phyloP scores from a whole-genome alignment of 176 grass and related monocot species.

The Zoysia japonica region DNA sequence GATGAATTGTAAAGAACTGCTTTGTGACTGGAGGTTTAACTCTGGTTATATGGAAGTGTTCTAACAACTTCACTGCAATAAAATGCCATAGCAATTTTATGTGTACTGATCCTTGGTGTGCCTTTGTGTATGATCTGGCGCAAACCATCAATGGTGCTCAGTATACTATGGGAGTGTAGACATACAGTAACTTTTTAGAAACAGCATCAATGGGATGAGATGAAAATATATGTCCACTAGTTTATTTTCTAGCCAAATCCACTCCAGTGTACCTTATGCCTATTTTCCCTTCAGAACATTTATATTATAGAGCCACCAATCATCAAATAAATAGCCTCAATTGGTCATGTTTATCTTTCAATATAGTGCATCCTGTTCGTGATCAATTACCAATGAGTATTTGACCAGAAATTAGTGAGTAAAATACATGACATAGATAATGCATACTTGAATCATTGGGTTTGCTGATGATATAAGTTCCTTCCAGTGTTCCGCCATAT shows the following conservation, averaged over 20 bases:
- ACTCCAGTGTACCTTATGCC: not conserved
- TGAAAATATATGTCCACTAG: not conserved
- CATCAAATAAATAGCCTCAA: not conserved
- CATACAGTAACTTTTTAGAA: not conserved
- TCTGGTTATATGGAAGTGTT: not conserved
- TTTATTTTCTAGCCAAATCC: not conserved
- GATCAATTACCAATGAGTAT: not conserved
- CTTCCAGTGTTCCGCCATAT: not conserved
- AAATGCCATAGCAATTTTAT: not conserved
- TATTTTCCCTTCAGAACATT: not conserved
- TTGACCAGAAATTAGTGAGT: not conserved
- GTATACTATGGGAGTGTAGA: not conserved
- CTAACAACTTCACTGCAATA: not conserved
- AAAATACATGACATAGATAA: not conserved
- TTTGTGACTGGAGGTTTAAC: not conserved
- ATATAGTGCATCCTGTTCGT: not conserved
- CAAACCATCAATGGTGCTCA: not conserved
- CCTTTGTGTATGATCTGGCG: not conserved
- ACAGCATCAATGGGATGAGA: not conserved
- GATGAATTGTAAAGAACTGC: not conserved
- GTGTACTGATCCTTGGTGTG: not conserved
- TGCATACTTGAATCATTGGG: not conserved
- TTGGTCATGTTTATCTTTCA: not conserved
- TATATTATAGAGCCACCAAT: not conserved
- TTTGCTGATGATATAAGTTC: slow-evolving; percentile 3